These are phyloP conservation scores for Aspergillus pseudonomiae DNA, from an alignment of 2,329 filamentous ascomycete species.

Conservation along the genomic window DNA sequence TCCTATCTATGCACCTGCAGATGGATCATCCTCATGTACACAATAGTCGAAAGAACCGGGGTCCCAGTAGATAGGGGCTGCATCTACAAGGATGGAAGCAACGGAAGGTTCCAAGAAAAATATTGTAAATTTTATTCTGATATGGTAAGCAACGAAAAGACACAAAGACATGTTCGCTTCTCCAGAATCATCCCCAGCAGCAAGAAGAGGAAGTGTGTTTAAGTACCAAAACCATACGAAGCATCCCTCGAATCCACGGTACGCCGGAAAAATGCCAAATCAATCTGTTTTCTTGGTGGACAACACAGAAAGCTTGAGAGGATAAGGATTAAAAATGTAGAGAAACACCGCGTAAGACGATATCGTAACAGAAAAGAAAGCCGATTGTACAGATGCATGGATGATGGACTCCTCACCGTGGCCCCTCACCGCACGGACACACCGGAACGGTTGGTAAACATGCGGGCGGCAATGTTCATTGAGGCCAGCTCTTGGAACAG, in stretches of 20 bases:
- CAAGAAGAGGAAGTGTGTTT: constrained; percentile 10
- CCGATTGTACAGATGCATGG: neutral
- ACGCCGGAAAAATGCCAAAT: constrained; percentile 31
- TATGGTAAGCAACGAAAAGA: constrained; percentile 1
- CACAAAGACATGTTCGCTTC: constrained; percentile 4
- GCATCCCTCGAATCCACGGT: constrained; percentile 22
- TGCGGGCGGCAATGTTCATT: constrained; percentile 97
- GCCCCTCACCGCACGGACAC: constrained; percentile 44
- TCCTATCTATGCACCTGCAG: neutral
- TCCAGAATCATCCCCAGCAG: constrained; percentile 7
- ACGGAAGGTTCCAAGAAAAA: neutral
- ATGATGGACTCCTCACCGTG: neutral
- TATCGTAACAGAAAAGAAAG: constrained; percentile 6
- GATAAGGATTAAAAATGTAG: constrained; percentile 4
- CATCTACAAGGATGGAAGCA: neutral
- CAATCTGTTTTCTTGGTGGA: constrained; percentile 21
- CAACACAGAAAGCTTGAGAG: constrained; percentile 18
- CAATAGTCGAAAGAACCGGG: neutral
- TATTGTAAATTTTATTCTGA: neutral
- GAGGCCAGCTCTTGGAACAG: constrained; percentile 97
- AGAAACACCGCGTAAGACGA: constrained; percentile 8
- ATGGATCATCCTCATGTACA: neutral
- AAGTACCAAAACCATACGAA: constrained; percentile 14
- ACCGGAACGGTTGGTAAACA: constrained; percentile 77
- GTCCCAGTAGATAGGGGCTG: neutral